A percentile compares a stretch with the other conserved stretches of the same genome.
These are phyloP conservation scores for Xylaria longipes DNA, from an alignment of 495 filamentous ascomycete genomes.

Conservation along the genomic window DNA sequence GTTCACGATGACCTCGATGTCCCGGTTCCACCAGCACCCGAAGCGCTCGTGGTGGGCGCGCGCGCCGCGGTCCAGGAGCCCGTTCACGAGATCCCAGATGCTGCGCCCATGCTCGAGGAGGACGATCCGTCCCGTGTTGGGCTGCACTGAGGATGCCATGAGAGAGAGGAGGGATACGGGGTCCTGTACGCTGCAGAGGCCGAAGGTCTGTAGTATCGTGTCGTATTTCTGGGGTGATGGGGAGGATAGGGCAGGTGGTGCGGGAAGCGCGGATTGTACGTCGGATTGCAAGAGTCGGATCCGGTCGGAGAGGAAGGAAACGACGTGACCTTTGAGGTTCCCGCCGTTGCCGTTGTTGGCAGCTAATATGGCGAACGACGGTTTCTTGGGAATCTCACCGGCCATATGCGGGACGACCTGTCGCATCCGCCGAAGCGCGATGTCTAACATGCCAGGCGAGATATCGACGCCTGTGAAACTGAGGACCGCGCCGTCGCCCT, in stretches of 20 bases:
- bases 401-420: slow-evolving; percentile 38
- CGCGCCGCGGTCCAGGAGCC: slow-evolving; percentile 76
- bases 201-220: slow-evolving; percentile 91
- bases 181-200: slow-evolving; percentile 82
- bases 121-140: slow-evolving; percentile 73
- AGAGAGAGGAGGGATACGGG: slow-evolving; percentile 71
- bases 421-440: slow-evolving; percentile 47
- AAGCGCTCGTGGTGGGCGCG: slow-evolving; percentile 78
- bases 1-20: slow-evolving; percentile 78
- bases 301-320: slow-evolving; percentile 43
- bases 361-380: slow-evolving; percentile 36
- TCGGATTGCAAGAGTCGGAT: slow-evolving; percentile 51
- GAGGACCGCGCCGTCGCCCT: slow-evolving; percentile 34
- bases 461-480: slow-evolving; percentile 57
- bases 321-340: slow-evolving; percentile 22
- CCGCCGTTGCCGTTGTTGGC: slow-evolving; percentile 24
- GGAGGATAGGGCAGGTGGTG: slow-evolving; percentile 28
- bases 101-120: slow-evolving; percentile 92
- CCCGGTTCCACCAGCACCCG: slow-evolving; percentile 98
- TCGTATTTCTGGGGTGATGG: slow-evolving; percentile 64
- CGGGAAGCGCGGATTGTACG: slow-evolving; percentile 42
- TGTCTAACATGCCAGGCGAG: slow-evolving; percentile 49
- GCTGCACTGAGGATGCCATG: slow-evolving; percentile 58
- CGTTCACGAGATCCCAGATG: slow-evolving; percentile 78
- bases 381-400: slow-evolving; percentile 40